These are phyloP conservation scores for Lecanicillium sp. DNA, from an alignment of 2,329 filamentous ascomycete genomes.

Conservation along the genomic window DNA sequence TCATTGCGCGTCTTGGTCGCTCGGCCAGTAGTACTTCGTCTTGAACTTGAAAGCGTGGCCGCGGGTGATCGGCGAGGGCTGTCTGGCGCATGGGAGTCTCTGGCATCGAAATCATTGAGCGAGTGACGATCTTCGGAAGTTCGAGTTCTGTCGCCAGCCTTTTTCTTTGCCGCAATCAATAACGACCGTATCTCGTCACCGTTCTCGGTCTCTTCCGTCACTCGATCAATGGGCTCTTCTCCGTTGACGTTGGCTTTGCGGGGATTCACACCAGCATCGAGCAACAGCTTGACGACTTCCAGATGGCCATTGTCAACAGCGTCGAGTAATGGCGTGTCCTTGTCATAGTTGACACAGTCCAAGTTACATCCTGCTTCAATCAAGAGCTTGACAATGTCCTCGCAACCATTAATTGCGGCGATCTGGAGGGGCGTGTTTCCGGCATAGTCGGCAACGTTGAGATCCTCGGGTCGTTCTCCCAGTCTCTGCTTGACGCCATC, in stretches of 20 bases:
- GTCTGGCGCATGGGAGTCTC: conserved; percentile 50
- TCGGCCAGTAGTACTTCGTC: conserved; percentile 50
- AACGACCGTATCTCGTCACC: conserved; percentile 70
- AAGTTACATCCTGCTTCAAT: conserved; percentile 79
- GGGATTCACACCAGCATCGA: conserved; percentile 86
- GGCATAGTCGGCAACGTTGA: conserved; percentile 87
- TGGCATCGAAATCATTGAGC: conserved; percentile 36
- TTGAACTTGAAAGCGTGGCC: conserved; percentile 33
- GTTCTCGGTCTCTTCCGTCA: conserved; percentile 69
- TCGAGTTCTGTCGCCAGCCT: conserved; percentile 45
- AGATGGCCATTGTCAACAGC: conserved; percentile 93
- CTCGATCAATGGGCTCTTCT: conserved; percentile 81
- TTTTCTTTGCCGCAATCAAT: conserved; percentile 55
- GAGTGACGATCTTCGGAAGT: conserved; percentile 54
- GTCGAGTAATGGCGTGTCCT: conserved; percentile 91
- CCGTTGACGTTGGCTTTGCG: conserved; percentile 87
- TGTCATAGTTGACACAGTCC: conserved; percentile 72
- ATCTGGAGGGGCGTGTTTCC: conserved; percentile 96
- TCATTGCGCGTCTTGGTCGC: conserved; percentile 61
- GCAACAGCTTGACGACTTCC: conserved; percentile 76
- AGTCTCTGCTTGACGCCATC: conserved; percentile 70
- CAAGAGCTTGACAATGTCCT: conserved; percentile 80
- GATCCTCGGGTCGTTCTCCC: conserved; percentile 74
- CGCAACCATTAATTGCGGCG: conserved; percentile 79
- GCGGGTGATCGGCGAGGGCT: conserved; percentile 55